Evolutionary conservation across 495 filamentous ascomycete genomes (phyloP).

Genomic region (Penicillium ochrochloron): DNA sequence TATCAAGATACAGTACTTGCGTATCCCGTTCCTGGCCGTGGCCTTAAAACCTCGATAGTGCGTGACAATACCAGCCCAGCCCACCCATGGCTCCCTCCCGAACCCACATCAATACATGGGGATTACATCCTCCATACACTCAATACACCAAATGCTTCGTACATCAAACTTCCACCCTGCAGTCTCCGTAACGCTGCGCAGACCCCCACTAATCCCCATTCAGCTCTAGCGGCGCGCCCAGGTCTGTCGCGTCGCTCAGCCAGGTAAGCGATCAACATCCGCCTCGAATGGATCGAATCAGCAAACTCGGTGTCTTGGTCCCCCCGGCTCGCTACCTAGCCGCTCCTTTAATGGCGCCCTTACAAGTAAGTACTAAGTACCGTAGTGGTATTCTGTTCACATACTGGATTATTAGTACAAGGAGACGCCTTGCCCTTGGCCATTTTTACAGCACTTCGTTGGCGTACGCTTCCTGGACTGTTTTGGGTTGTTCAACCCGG

Average conservation of each 20-base stretch:
- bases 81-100: constrained; percentile 3
- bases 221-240: constrained; percentile 7
- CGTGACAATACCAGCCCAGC: constrained; percentile 21
- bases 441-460: too few relatives aligned
- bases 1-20: too few relatives aligned
- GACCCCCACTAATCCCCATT: constrained; percentile 5
- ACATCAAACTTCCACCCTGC: background rate
- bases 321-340: constrained; percentile 5
- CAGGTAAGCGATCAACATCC: constrained; percentile 29
- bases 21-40: constrained; percentile 26
- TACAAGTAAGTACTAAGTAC: background rate
- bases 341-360: constrained; percentile 2
- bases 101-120: background rate
- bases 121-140: background rate
- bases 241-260: constrained; percentile 16
- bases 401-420: too few relatives aligned
- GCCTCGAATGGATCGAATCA: constrained; percentile 32
- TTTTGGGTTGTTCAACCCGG: background rate
- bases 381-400: too few relatives aligned
- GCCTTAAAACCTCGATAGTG: constrained; percentile 21
- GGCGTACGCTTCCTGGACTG: background rate
- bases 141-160: background rate
- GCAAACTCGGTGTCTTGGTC: background rate
- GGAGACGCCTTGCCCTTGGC: too few relatives aligned
- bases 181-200: background rate